Conservation (phyloP, 257 asterid genomes). For the Forsythia suspensa region DNA sequence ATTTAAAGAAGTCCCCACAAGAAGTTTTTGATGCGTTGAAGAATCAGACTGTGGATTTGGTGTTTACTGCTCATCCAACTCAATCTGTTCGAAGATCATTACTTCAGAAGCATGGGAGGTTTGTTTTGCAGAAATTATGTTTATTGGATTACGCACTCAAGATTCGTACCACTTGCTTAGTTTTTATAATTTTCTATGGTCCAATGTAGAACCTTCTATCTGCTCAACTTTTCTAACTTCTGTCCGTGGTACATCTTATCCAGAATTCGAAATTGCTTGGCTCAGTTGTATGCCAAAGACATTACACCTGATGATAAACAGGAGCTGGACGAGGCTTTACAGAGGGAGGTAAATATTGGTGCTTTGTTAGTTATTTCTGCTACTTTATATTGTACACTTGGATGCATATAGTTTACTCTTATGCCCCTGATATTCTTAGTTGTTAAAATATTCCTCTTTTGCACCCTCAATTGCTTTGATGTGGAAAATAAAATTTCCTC, state of each 20-base stretch:
- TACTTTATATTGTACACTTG: neutral
- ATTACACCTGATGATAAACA: constrained; percentile 53
- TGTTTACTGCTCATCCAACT: constrained; percentile 57
- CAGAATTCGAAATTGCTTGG: constrained; percentile 50
- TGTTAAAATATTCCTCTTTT: neutral
- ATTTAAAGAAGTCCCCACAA: constrained; percentile 45
- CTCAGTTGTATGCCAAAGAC: constrained; percentile 50
- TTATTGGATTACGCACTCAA: neutral
- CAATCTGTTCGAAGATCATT: constrained; percentile 51
- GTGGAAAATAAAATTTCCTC: neutral
- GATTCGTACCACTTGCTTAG: neutral
- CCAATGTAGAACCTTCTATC: neutral
- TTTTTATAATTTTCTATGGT: neutral
- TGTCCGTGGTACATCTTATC: neutral
- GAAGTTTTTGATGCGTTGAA: constrained; percentile 53
- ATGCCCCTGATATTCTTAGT: neutral
- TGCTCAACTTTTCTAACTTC: constrained; percentile 1
- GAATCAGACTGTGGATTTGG: constrained; percentile 57
- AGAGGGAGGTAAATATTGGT: constrained; percentile 41
- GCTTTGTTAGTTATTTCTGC: neutral
- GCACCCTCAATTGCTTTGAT: neutral
- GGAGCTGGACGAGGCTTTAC: constrained; percentile 54
- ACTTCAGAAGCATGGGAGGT: constrained; percentile 58
- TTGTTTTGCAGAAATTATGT: neutral
- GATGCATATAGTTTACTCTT: neutral